Conservation (phyloP, 129 eudicot species). For the Ambrosia artemisiifolia region DNA sequence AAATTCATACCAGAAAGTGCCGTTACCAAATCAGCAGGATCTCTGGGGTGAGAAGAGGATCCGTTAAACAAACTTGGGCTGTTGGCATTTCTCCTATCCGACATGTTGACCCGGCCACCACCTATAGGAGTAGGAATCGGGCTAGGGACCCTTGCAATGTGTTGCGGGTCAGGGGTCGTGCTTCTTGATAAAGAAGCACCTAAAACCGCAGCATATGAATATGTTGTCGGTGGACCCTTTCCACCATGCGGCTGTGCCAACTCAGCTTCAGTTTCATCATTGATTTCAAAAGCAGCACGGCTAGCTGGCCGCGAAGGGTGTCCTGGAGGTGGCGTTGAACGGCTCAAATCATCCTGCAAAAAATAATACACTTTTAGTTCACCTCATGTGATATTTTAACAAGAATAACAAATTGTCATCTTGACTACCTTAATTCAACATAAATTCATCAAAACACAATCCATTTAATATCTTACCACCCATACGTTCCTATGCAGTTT, state of each 20-base stretch:
- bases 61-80: conserved; percentile 61
- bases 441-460: not conserved
- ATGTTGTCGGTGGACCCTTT: conserved; percentile 62
- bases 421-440: too few species aligned
- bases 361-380: not conserved
- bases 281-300: conserved; percentile 74
- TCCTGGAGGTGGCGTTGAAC: conserved; percentile 63
- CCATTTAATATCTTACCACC: not conserved
- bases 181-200: conserved; percentile 95
- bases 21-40: conserved; percentile 56
- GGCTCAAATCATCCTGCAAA: conserved; percentile 75
- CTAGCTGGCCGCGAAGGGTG: conserved; percentile 96
- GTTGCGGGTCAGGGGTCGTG: conserved; percentile 96
- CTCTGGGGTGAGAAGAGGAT: conserved; percentile 35
- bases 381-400: not conserved
- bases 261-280: conserved; percentile 59
- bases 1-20: conserved; percentile 79
- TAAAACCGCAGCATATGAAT: conserved; percentile 88
- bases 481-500: not conserved
- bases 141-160: conserved; percentile 82
- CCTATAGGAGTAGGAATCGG: conserved; percentile 93
- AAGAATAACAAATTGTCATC: not conserved
- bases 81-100: conserved; percentile 60
- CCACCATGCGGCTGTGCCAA: conserved; percentile 47
- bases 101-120: conserved; percentile 49